Evolutionary conservation across 352 stramenopile genomes (phyloP), one percentile per base, ranked within the genome.

Genomic region (Lagenidium sp.): DNA sequence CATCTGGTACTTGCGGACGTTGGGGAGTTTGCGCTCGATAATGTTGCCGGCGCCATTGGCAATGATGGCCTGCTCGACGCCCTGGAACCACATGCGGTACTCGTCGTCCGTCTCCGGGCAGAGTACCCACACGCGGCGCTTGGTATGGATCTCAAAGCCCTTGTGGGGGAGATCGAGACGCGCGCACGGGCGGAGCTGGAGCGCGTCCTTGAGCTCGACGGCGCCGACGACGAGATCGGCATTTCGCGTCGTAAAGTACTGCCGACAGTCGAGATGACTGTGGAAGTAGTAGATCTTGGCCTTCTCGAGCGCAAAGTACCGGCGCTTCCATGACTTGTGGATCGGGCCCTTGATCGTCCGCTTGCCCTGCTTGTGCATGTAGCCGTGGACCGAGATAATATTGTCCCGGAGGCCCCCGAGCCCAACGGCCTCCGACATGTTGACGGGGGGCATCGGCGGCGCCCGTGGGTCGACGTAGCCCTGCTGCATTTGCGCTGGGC

Each of bases 1-100:
- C 77, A 93, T 90, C 46, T 85, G 72, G 65, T 93, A 93, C 71
- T 93, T 93, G 46, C 80, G 77, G 19, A 93, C 80, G 54, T 93
- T 93, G 10, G 80, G 80, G 23, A 93, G 62, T 60, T 85, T 88
- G 35, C 80, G 77, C 44, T 93, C 80, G 36, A 93, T 90, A 40
- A 90, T 88, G 56, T 93, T 93, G 40, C 80, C 75, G 8, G 77
- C 74, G 7, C 80, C 80, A 45, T 76, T 84, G 19, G 75, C 54
- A 36, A 93, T 80, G 38, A 93, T 93, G 24, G 73, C 74, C 31
- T 65, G 53, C 52, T 93, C 81, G 1, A 90, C 68, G 12, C 81
- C 81, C 44, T 87, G 51, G 48, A 93, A 93, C 81, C 81, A 93
- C 41, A 90, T 77, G 39, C 75, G 73, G 60, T 89, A 93, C 59